Conservation (phyloP, 2,329 filamentous ascomycete genomes). For the Epichloe glyceriae region DNA sequence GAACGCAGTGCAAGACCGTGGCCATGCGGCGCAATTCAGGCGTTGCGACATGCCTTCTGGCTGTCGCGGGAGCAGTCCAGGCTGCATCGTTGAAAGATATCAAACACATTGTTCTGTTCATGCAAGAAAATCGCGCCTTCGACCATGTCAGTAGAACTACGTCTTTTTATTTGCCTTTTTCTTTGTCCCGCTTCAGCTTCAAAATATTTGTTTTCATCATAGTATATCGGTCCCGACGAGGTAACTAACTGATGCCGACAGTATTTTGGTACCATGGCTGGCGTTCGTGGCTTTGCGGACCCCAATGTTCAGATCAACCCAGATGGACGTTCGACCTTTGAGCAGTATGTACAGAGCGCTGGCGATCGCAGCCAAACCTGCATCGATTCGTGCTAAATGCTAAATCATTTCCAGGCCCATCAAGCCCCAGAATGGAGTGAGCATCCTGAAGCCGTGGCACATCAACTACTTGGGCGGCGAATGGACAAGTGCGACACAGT, state of each 20-base stretch:
- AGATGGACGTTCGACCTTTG: slow-evolving; percentile 30
- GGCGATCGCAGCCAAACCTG: background rate
- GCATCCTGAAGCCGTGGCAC: slow-evolving; percentile 34
- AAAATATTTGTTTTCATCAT: too few relatives aligned
- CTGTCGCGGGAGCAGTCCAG: slow-evolving; percentile 9
- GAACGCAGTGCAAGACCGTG: background rate
- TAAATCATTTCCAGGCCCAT: background rate
- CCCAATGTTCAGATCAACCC: slow-evolving; percentile 14
- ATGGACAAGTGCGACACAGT: slow-evolving; percentile 35
- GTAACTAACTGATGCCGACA: slow-evolving; percentile 12
- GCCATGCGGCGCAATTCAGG: background rate
- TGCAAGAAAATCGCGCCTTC: slow-evolving; percentile 31
- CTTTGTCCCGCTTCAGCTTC: too few relatives aligned
- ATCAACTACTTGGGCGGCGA: slow-evolving; percentile 36
- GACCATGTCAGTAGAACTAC: slow-evolving; percentile 15
- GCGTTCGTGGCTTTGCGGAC: slow-evolving; percentile 40
- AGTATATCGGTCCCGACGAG: background rate
- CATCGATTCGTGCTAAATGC: background rate
- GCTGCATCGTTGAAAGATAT: slow-evolving; percentile 34
- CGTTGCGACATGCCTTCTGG: slow-evolving; percentile 6
- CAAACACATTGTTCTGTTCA: slow-evolving; percentile 44
- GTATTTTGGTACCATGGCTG: slow-evolving; percentile 43
- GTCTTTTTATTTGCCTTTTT: background rate
- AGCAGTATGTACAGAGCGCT: slow-evolving; percentile 28
- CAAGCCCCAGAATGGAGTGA: slow-evolving; percentile 22